Percentiles rank a stretch among this genome's conserved stretches.
phyloP scores from a whole-genome alignment of 352 stramenopile species.

The Blastocystis sp. region DNA sequence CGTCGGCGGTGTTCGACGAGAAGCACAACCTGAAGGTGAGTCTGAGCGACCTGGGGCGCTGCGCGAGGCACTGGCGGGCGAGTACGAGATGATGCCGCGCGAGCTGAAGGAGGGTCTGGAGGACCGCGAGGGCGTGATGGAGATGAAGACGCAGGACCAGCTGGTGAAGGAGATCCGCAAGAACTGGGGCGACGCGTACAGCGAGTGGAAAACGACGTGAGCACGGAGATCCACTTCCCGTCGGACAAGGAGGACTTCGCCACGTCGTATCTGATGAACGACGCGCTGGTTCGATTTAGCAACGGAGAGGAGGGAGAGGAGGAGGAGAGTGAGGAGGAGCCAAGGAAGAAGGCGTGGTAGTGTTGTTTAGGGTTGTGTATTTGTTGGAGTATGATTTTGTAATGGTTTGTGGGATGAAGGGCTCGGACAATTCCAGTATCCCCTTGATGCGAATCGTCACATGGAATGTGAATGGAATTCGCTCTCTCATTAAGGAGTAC shows the following conservation, averaged over 20 bases:
- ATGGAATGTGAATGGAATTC: slow-evolving; percentile 56
- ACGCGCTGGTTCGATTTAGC: not conserved
- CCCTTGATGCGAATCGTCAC: slow-evolving; percentile 21
- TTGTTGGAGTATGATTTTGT: slow-evolving; percentile 14
- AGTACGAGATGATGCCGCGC: no score
- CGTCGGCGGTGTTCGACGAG: not conserved
- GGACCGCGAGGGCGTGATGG: no score
- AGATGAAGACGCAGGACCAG: slow-evolving; percentile 2
- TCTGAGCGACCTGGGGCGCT: not conserved
- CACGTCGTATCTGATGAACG: not conserved
- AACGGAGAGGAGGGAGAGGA: not conserved
- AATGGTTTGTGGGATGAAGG: no score
- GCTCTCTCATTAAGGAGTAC: not conserved
- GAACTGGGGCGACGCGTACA: not conserved
- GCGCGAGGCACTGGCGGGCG: slow-evolving; percentile 11
- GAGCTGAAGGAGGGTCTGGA: no score
- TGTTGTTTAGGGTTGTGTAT: not conserved
- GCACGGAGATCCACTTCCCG: not conserved
- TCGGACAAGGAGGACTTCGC: not conserved
- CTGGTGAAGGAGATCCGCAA: no score
- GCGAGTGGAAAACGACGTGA: not conserved
- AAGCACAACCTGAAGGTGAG: slow-evolving; percentile 5
- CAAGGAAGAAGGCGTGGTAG: no score
- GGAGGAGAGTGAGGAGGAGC: not conserved
- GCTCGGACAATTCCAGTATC: not conserved